A percentile compares a stretch with the other conserved stretches of the same genome.
These are phyloP conservation scores for Oryza punctata DNA, from an alignment of 176 grass and related monocot species.

Conservation along the genomic window DNA sequence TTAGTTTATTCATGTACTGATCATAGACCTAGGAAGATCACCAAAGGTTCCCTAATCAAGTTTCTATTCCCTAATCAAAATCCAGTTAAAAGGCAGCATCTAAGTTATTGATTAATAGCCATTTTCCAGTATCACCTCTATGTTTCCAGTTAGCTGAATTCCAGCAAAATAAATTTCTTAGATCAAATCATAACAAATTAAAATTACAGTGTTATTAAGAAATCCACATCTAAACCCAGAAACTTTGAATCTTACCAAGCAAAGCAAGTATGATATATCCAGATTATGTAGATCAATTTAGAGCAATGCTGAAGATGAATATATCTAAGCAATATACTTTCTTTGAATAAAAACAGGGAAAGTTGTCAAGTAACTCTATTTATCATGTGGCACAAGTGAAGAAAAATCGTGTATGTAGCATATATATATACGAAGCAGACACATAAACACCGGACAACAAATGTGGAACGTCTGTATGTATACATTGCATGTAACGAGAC, in stretches of 20 bases:
- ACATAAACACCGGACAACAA: background rate
- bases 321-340: background rate
- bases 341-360: background rate
- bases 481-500: background rate
- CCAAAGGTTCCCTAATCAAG: constrained; percentile 3
- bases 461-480: background rate
- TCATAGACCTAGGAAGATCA: background rate
- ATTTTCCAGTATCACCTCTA: background rate
- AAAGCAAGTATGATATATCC: background rate
- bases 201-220: background rate
- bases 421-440: background rate
- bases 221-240: background rate
- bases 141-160: constrained; percentile 3
- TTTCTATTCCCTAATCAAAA: background rate
- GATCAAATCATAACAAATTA: background rate
- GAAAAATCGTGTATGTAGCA: background rate
- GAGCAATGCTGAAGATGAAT: background rate
- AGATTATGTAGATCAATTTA: background rate
- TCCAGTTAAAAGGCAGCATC: constrained; percentile 13
- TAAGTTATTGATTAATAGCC: background rate
- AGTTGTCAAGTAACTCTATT: background rate
- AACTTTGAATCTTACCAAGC: constrained; percentile 16
- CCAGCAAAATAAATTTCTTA: background rate
- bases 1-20: background rate
- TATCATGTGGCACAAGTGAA: background rate